A percentile compares a stretch with the other conserved stretches of the same genome.
Conservation (phyloP, 805 yeast species). For the Barnettozyma botsteinii region DNA sequence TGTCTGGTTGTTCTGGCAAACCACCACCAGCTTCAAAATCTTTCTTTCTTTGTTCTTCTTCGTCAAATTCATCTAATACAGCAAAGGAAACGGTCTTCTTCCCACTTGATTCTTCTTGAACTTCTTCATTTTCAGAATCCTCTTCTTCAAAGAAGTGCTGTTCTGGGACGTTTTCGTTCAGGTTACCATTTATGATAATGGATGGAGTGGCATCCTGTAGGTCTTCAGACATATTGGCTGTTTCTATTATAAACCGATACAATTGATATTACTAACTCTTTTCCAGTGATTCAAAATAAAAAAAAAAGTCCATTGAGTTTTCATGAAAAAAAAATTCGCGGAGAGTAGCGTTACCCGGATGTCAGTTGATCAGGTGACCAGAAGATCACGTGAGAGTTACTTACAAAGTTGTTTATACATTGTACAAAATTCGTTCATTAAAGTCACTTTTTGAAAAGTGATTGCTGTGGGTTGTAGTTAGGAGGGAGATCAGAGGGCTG, state of each 20-base stretch:
- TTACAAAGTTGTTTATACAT: too few relatives aligned
- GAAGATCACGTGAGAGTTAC: not conserved
- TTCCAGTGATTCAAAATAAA: not conserved
- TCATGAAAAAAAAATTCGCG: not conserved
- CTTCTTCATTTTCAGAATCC: slow-evolving; percentile 37
- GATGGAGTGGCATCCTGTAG: slow-evolving; percentile 82
- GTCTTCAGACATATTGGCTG: slow-evolving; percentile 57
- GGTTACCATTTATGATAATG: slow-evolving; percentile 66
- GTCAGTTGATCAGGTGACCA: not conserved
- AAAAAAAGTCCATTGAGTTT: slow-evolving; percentile 1
- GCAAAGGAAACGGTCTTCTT: slow-evolving; percentile 84
- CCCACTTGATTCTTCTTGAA: slow-evolving; percentile 32
- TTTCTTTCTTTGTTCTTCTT: slow-evolving; percentile 69
- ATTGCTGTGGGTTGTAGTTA: not conserved
- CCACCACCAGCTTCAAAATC: slow-evolving; percentile 99
- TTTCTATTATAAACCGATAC: not conserved
- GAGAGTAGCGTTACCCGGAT: slow-evolving; percentile 9
- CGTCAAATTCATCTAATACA: slow-evolving; percentile 59
- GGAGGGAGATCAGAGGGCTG: not conserved
- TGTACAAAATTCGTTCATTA: not conserved
- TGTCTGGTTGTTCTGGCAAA: slow-evolving; percentile 89
- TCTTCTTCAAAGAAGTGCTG: slow-evolving; percentile 32
- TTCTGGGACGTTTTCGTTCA: slow-evolving; percentile 29
- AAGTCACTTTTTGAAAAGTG: not conserved
- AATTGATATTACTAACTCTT: too few relatives aligned